Percentiles rank a stretch among this genome's conserved stretches.
These are phyloP conservation scores for Botrytis medusae DNA, from an alignment of 2,329 filamentous ascomycete genomes.

Conservation along the genomic window DNA sequence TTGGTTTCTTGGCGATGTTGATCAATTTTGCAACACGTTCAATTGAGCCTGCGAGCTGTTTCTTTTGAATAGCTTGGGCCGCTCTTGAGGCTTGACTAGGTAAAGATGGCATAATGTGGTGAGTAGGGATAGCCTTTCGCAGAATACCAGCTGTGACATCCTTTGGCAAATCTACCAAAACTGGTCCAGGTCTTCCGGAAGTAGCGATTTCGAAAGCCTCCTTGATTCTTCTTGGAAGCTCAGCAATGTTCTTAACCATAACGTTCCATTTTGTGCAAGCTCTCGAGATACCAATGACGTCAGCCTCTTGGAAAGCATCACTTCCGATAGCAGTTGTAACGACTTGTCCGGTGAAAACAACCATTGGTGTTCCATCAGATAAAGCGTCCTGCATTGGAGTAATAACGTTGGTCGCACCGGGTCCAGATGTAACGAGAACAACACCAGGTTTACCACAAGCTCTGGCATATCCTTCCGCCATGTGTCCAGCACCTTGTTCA, in stretches of 20 bases:
- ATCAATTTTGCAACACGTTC: constrained; percentile 76
- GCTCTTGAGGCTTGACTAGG: constrained; percentile 85
- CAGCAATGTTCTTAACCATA: constrained; percentile 93
- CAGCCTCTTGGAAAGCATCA: constrained; percentile 96
- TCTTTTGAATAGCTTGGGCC: constrained; percentile 69
- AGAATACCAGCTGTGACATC: constrained; percentile 89
- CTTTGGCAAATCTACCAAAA: constrained; percentile 93
- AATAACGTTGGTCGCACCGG: constrained; percentile 93
- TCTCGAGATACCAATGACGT: constrained; percentile 89
- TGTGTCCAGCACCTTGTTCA: constrained; percentile 97
- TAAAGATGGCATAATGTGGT: constrained; percentile 63
- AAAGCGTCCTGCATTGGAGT: constrained; percentile 96
- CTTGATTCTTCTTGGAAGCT: constrained; percentile 90
- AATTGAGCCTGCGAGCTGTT: constrained; percentile 73
- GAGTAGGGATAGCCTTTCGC: constrained; percentile 72
- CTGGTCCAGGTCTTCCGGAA: constrained; percentile 87
- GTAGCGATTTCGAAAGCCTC: constrained; percentile 98
- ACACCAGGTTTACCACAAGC: constrained; percentile 93
- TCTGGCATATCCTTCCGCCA: constrained; percentile 96
- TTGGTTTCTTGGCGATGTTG: constrained; percentile 87
- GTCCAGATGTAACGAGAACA: constrained; percentile 93
- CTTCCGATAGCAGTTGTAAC: constrained; percentile 86
- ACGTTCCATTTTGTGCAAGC: constrained; percentile 99
- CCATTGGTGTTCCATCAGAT: constrained; percentile 92
- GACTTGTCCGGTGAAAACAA: constrained; percentile 95